Evolutionary conservation across 495 filamentous ascomycete genomes (phyloP).

Genomic region (Durotheca rogersii): DNA sequence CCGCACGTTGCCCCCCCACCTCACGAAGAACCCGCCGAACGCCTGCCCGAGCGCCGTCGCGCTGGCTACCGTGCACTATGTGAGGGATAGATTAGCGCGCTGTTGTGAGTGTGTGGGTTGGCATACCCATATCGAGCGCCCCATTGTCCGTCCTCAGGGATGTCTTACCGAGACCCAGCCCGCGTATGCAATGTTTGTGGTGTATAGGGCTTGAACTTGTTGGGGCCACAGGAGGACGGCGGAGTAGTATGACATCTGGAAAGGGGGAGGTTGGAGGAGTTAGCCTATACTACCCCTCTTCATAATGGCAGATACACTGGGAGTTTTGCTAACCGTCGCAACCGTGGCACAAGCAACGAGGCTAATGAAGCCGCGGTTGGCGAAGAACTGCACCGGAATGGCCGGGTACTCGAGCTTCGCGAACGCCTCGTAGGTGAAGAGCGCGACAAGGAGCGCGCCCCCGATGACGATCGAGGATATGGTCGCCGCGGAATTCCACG

Average conservation of each 20-base stretch:
- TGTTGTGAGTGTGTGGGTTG: too few relatives aligned
- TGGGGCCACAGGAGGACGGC: slow-evolving; percentile 32
- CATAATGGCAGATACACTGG: too few relatives aligned
- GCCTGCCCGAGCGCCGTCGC: slow-evolving; percentile 31
- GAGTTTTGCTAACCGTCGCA: slow-evolving; percentile 25
- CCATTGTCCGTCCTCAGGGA: not conserved
- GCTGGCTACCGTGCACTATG: slow-evolving; percentile 34
- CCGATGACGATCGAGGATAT: slow-evolving; percentile 49
- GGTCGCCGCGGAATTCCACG: slow-evolving; percentile 51
- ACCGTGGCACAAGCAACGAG: slow-evolving; percentile 42
- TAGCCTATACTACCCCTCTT: too few relatives aligned
- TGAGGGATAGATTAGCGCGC: too few relatives aligned
- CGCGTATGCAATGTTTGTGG: slow-evolving; percentile 28
- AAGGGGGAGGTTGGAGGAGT: too few relatives aligned
- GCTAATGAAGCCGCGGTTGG: slow-evolving; percentile 45
- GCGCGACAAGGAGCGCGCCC: slow-evolving; percentile 41
- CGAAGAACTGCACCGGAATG: slow-evolving; percentile 49
- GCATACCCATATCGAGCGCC: too few relatives aligned
- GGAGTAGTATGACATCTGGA: slow-evolving; percentile 40
- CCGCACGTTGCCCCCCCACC: slow-evolving; percentile 27
- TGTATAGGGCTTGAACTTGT: slow-evolving; percentile 31
- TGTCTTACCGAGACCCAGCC: slow-evolving; percentile 33
- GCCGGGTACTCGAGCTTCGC: slow-evolving; percentile 34
- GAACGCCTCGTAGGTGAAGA: slow-evolving; percentile 47
- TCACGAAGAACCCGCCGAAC: slow-evolving; percentile 26